Evolutionary conservation across 129 eudicot species (phyloP).

Genomic region (Lactuca sativa): DNA sequence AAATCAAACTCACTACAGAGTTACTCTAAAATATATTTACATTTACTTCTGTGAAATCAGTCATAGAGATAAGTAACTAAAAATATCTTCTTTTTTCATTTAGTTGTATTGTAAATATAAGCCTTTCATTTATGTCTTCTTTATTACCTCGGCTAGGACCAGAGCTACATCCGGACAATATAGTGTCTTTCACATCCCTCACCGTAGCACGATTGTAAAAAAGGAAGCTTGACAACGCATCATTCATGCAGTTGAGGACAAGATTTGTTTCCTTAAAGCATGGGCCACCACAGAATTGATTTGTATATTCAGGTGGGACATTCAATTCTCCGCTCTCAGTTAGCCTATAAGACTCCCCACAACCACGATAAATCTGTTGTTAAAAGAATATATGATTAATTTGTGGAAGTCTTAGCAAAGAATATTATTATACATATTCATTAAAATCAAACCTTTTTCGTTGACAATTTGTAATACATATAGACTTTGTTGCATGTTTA

Average conservation of each 20-base stretch:
- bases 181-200: constrained; percentile 50
- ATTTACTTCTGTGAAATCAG: too few species aligned
- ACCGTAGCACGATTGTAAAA: constrained; percentile 64
- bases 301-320: constrained; percentile 52
- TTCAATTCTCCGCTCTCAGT: constrained; percentile 57
- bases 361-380: constrained; percentile 59
- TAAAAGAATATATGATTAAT: neutral
- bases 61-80: too few species aligned
- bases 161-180: constrained; percentile 65
- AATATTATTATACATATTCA: neutral
- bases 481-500: neutral
- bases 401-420: neutral
- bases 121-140: neutral
- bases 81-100: too few species aligned
- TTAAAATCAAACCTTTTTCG: neutral
- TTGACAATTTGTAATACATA: too few species aligned
- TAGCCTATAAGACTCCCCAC: constrained; percentile 60
- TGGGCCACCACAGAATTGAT: constrained; percentile 71
- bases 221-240: constrained; percentile 45
- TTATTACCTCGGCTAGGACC: constrained; percentile 70
- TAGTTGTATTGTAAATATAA: neutral
- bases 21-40: neutral
- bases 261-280: constrained; percentile 67
- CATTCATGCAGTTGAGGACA: constrained; percentile 58
- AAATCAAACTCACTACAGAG: neutral